Conservation (phyloP, 768 basidiomycete genomes). For the Tylopilus subfusipes region DNA sequence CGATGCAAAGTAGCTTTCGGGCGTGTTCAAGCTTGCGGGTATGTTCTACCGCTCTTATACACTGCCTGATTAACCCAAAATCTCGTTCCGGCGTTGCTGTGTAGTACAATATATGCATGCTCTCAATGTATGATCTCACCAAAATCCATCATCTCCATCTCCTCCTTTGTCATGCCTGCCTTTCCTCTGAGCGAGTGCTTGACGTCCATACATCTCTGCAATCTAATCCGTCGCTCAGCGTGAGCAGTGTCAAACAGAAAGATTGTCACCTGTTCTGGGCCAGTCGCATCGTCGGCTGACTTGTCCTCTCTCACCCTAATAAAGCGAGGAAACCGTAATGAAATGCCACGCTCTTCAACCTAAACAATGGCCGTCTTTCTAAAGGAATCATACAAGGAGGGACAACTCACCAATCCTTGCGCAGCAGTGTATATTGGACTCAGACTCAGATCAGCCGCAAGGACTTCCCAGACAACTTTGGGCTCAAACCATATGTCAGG, state of each 20-base stretch:
- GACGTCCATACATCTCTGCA: constrained; percentile 91
- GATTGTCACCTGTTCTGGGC: constrained; percentile 76
- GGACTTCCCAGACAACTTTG: constrained; percentile 95
- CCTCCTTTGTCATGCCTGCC: constrained; percentile 65
- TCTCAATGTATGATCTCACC: constrained; percentile 43
- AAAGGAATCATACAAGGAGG: neutral
- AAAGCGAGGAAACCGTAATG: constrained; percentile 94
- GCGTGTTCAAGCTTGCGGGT: neutral
- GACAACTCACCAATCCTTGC: constrained; percentile 77
- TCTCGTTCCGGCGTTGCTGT: constrained; percentile 3
- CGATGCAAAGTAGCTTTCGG: constrained; percentile 17
- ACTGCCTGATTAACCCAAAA: neutral
- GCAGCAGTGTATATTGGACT: constrained; percentile 97
- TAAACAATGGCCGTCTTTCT: constrained; percentile 26
- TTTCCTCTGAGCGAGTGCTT: constrained; percentile 75
- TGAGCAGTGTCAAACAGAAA: neutral
- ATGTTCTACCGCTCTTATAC: neutral
- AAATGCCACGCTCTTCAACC: constrained; percentile 90
- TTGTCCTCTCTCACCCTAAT: constrained; percentile 93
- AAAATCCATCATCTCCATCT: constrained; percentile 72
- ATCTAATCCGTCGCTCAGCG: constrained; percentile 45
- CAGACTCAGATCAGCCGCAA: constrained; percentile 93
- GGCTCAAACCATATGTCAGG: constrained; percentile 99
- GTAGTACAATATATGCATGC: constrained; percentile 14
- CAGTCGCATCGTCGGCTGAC: constrained; percentile 85